Evolutionary conservation across 1,284 basidiomycete species (phyloP), one percentile per base, ranked within the genome.

Genomic region (Apiotrichum sp.): DNA sequence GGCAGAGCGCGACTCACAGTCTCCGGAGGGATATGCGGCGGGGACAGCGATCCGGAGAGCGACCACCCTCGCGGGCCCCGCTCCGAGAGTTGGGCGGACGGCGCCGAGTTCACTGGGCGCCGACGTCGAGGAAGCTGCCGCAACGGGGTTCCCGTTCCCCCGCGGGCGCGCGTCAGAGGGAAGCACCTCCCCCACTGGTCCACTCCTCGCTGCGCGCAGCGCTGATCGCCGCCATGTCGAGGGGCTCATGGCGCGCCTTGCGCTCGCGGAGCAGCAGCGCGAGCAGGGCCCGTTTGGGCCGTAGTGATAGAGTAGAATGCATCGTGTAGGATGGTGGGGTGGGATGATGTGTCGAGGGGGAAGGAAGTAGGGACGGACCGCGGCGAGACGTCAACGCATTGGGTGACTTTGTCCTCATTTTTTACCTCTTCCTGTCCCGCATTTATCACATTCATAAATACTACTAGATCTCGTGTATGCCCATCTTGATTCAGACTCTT

Each of bases 161-260:
- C 57, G 32, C 11, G 53, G 48, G 4, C 47, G 43, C 6, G 54
- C 54, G 9, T 45, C 43, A 14, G 54, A 56, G 31, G 45, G 49
- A 34, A 49, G 54, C 3, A 45, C 35, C 8, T 47, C 49, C 13
- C 54, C 49, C 2, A 29, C 47, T 11, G 44, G 36, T 40, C 47
- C 47, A 31, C 48, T 47, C 45, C 45, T 3, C 47, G 55, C 1
- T 45, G 56, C 33, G 53, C 46, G 6, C 50, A 49, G 47, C 14
- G 14, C 6, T 6, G 10, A 41, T 9, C 11, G 40, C n/a, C 32
- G 29, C 46, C 33, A 14, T 4, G 50, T 50, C 8, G 53, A 59
- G 43, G 47, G 57, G 3, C 38, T 59, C 6, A 53, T 59, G 53
- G 53, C 57, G n/a, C 54, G 54, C 31, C 47, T 59, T 14, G 57